Base-by-base conservation (phyloP, 78 protist species). In the Trichosphaerium sp. region DNA sequence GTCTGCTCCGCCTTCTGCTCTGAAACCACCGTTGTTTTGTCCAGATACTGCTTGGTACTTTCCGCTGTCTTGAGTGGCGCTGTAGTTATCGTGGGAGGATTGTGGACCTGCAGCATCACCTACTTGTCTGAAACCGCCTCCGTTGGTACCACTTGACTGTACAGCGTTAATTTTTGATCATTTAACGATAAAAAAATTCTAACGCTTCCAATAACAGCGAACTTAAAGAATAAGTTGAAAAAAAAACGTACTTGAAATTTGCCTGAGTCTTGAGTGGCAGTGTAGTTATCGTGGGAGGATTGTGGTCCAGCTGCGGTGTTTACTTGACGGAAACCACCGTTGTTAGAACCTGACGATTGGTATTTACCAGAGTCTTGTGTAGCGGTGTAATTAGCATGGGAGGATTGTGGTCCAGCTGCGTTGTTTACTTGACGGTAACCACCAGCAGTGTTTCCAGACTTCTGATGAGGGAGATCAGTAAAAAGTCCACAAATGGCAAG, bases 41-140 rank as follows among this genome's bases (percentile, higher is more conserved):
- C n/a, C n/a, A n/a, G n/a, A n/a, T n/a, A n/a, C n/a, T n/a, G n/a
- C n/a, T n/a, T 71, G 78, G n/a, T n/a, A n/a, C 43, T 25, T 18
- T 32, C 72, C 84, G 56, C 79, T 77, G 71, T 78, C 84, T 28
- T 44, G 56, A 10, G 78, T 70, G 38, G 84, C 44, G 28, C 44
- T 70, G 65, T 78, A 78, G 29, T 34, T 38, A 0, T 73, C 28
- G 15, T 61, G 72, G 25, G 73, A 63, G 5, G 78, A 70, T 47
- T 66, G 66, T 57, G 84, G 84, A 31, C 84, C 84, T 34, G 84
- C 60, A 14, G 67, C 65, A 10, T 62, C 42, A 39, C 78, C 78
- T 35, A 38, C 3, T 25, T 49, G 11, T 11, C 66, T 23, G 39
- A 61, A 37, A 29, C 48, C 48, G 38, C 25, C 63, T 15, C 34